Evolutionary conservation across 2,329 filamentous ascomycete genomes (phyloP).

Genomic region (Neonectria neomacrospora): DNA sequence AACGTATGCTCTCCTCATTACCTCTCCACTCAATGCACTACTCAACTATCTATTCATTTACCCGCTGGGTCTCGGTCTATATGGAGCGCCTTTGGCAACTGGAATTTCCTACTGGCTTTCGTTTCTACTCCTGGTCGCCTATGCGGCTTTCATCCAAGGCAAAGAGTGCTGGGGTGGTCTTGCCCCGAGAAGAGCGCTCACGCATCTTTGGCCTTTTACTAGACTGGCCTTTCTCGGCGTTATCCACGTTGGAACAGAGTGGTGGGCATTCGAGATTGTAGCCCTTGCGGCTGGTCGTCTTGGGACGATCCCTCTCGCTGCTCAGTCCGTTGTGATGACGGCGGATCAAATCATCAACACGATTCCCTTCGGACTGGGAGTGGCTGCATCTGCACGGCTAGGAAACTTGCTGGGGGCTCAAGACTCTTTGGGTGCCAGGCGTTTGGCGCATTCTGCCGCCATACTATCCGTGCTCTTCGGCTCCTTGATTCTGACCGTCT

Average conservation of each 20-base stretch:
- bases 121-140: constrained; percentile 79
- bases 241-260: constrained; percentile 88
- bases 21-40: constrained; percentile 81
- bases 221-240: constrained; percentile 80
- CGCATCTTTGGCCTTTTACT: constrained; percentile 76
- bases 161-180: constrained; percentile 84
- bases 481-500: constrained; percentile 69
- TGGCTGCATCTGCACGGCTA: constrained; percentile 80
- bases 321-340: constrained; percentile 91
- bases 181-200: constrained; percentile 69
- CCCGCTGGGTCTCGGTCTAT: constrained; percentile 74
- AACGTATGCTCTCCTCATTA: constrained; percentile 84
- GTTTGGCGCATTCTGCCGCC: constrained; percentile 80
- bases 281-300: constrained; percentile 83
- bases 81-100: constrained; percentile 84
- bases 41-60: constrained; percentile 87
- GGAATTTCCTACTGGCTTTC: constrained; percentile 89
- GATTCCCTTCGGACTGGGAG: constrained; percentile 86
- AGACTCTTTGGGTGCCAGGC: constrained; percentile 71
- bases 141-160: constrained; percentile 76
- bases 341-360: constrained; percentile 87
- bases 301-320: constrained; percentile 81
- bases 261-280: constrained; percentile 95
- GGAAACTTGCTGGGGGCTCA: constrained; percentile 82
- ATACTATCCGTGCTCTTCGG: constrained; percentile 78